These are phyloP conservation scores for Epichloe elymi DNA, from an alignment of 2,329 filamentous ascomycete genomes.

Conservation along the genomic window DNA sequence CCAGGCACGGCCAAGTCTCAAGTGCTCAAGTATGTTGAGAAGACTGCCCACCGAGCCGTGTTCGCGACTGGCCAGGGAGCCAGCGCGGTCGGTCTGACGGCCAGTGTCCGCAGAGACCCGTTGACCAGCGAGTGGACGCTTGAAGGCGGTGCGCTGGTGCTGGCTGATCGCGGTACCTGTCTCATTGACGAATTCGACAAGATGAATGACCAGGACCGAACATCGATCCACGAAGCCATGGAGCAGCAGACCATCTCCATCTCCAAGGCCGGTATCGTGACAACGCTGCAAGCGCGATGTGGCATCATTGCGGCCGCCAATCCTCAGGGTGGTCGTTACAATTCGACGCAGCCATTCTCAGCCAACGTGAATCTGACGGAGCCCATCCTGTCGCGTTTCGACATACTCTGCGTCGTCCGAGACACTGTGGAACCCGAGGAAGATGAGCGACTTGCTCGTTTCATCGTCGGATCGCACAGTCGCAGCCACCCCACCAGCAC, in stretches of 20 bases:
- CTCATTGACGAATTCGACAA: slow-evolving; percentile 99
- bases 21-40: slow-evolving; percentile 93
- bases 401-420: slow-evolving; percentile 89
- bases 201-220: slow-evolving; percentile 98
- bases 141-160: slow-evolving; percentile 86
- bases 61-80: slow-evolving; percentile 97
- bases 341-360: slow-evolving; percentile 88
- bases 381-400: slow-evolving; percentile 94
- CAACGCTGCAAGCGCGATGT: slow-evolving; percentile 88
- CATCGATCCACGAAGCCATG: slow-evolving; percentile 98
- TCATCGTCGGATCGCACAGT: slow-evolving; percentile 89
- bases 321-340: slow-evolving; percentile 91
- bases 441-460: slow-evolving; percentile 84
- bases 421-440: slow-evolving; percentile 88
- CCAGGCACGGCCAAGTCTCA: slow-evolving; percentile 97
- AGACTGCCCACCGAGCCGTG: slow-evolving; percentile 90
- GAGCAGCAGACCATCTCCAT: slow-evolving; percentile 99
- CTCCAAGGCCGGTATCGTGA: slow-evolving; percentile 96
- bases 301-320: slow-evolving; percentile 95
- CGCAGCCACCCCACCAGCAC: slow-evolving; percentile 65
- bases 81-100: slow-evolving; percentile 92
- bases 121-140: slow-evolving; percentile 95
- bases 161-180: slow-evolving; percentile 89
- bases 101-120: slow-evolving; percentile 88
- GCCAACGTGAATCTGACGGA: slow-evolving; percentile 95